Conservation (phyloP, 805 yeast species). For the Scheffersomyces lignosus region DNA sequence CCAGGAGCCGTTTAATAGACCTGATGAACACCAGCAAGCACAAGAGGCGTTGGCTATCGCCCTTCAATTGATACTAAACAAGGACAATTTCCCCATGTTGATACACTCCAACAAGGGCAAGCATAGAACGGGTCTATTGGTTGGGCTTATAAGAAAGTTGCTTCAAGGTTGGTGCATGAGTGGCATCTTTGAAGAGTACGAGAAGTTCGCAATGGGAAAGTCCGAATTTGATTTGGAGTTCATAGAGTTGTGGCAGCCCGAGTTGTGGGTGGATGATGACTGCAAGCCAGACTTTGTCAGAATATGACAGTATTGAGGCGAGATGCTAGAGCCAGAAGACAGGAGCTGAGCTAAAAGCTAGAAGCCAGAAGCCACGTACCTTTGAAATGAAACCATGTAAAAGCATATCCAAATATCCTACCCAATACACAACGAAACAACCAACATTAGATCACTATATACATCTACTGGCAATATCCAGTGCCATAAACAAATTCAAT, state of each 20-base stretch:
- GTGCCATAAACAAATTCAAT: too few relatives aligned
- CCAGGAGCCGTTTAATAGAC: conserved; percentile 73
- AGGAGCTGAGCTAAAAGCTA: too few relatives aligned
- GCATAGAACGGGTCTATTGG: conserved; percentile 89
- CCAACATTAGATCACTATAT: too few relatives aligned
- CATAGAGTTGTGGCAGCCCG: conserved; percentile 78
- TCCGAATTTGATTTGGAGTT: conserved; percentile 90
- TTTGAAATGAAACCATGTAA: too few relatives aligned
- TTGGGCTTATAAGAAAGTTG: conserved; percentile 84
- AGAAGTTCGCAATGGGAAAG: conserved; percentile 89
- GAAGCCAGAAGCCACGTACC: too few relatives aligned
- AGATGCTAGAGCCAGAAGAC: too few relatives aligned
- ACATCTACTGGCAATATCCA: too few relatives aligned
- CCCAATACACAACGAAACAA: too few relatives aligned
- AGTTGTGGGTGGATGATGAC: conserved; percentile 45
- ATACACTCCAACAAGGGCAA: conserved; percentile 97
- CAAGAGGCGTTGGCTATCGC: conserved; percentile 54
- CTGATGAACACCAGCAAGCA: conserved; percentile 39
- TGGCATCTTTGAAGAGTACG: conserved; percentile 92
- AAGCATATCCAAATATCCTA: too few relatives aligned
- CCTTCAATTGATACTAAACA: conserved; percentile 55
- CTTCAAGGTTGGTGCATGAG: conserved; percentile 93
- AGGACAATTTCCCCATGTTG: conserved; percentile 79
- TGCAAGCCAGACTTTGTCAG: conserved; percentile 67
- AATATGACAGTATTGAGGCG: conserved; percentile 14